Base-by-base conservation (phyloP, 192 early-diverging fungal species). In the Podochytrium sp. region DNA sequence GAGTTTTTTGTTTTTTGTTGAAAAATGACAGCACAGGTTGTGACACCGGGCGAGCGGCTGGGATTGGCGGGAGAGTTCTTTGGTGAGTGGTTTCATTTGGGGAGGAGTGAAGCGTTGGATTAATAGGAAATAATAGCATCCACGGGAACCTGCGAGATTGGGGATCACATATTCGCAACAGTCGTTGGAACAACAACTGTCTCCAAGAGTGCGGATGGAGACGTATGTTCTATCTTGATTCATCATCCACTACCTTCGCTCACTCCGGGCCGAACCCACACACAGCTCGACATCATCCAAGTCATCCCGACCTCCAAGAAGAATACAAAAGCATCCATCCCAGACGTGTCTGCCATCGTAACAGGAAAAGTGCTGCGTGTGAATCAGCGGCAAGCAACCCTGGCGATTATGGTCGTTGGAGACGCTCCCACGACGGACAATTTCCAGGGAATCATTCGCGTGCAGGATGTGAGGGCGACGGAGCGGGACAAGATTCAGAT, bases 401-500 rank as follows among this genome's bases (percentile, higher is more conserved):
- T 99, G 32, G 89, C 86, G 35, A 98, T 99, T 58, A 92, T 97
- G 90, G 91, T 97, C 49, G 96, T 98, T 1, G 92, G 88, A 12
- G 81, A 87, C 12, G 81, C 81, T 12, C 93, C 94, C 0, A 79
- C 77, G 59, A 25, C 58, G 1, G 78, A 81, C 64, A 81, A 67
- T 30, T 99, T 96, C 63, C 88, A 91, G 77, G 97, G 96, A 49
- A 86, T 92, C 39, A 93, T 99, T 50, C 84, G 90, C 29, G 84
- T 90, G n/a, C 95, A 97, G 81, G 96, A 98, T 79, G 92, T 99
- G 2, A 80, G 97, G 20, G 93, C 93, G 20, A 96, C 96, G 0
- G 96, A 99, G 65, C 93, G 91, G 70, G 97, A 99, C 74, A 92
- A 93, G 73, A 92, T 97, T 50, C 92, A 94, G 78, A 95, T 99